These are phyloP conservation scores for Trichosporon coremiiforme DNA, from an alignment of 1,284 basidiomycete genomes.

Conservation along the genomic window DNA sequence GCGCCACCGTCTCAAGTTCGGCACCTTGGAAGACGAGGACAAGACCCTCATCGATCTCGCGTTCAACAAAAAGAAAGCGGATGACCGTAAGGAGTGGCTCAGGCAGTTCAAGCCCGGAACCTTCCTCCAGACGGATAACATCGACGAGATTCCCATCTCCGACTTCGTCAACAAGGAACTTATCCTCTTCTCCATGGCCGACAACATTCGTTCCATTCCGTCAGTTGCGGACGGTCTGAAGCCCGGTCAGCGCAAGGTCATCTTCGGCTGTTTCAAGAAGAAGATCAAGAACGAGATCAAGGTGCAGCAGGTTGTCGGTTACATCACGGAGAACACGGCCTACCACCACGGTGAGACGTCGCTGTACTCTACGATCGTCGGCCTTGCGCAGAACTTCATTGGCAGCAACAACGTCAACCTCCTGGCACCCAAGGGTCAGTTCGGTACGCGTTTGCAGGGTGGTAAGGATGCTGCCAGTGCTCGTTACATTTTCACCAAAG, in stretches of 20 bases:
- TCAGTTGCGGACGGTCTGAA: slow-evolving; percentile 93
- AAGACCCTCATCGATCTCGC: slow-evolving; percentile 92
- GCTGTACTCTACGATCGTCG: slow-evolving; percentile 86
- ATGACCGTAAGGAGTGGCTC: slow-evolving; percentile 98
- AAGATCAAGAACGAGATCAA: slow-evolving; percentile 93
- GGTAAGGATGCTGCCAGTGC: slow-evolving; percentile 96
- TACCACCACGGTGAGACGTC: slow-evolving; percentile 96
- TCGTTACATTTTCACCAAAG: slow-evolving; percentile 93
- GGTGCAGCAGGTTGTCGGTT: slow-evolving; percentile 94
- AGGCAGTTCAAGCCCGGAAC: slow-evolving; percentile 95
- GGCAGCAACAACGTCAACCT: slow-evolving; percentile 97
- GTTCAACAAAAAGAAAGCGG: slow-evolving; percentile 99
- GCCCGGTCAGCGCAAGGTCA: slow-evolving; percentile 97
- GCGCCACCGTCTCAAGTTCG: slow-evolving; percentile 93
- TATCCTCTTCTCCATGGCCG: slow-evolving; percentile 99
- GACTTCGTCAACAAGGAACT: slow-evolving; percentile 99
- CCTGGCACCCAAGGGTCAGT: slow-evolving; percentile 89
- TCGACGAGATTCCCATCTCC: slow-evolving; percentile 79
- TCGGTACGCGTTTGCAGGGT: slow-evolving; percentile 83
- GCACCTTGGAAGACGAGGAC: slow-evolving; percentile 77
- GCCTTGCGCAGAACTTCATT: slow-evolving; percentile 90
- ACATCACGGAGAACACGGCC: slow-evolving; percentile 88
- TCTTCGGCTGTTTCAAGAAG: slow-evolving; percentile 93
- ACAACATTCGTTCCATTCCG: slow-evolving; percentile 94
- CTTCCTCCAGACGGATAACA: slow-evolving; percentile 79